Conservation (phyloP, 192 early-diverging fungal species). For the Coemansia sp. region DNA sequence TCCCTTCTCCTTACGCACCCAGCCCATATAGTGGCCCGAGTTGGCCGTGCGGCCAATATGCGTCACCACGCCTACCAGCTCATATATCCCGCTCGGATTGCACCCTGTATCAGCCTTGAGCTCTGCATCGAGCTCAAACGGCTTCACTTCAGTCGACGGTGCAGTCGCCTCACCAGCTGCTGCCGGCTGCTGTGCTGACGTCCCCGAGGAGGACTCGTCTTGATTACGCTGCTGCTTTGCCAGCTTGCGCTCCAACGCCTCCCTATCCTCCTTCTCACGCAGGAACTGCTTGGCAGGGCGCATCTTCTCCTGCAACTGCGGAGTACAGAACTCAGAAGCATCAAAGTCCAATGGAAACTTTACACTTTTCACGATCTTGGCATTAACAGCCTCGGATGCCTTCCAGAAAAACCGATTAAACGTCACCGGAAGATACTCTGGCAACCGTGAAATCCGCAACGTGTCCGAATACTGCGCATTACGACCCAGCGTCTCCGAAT, state of each 20-base stretch:
- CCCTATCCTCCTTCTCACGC: conserved; percentile 71
- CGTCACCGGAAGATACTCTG: conserved; percentile 83
- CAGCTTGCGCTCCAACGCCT: conserved; percentile 57
- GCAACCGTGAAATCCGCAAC: conserved; percentile 78
- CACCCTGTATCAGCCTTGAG: conserved; percentile 78
- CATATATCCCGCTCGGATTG: conserved; percentile 89
- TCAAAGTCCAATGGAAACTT: conserved; percentile 94
- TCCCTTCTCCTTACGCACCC: conserved; percentile 76
- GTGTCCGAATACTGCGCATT: conserved; percentile 77
- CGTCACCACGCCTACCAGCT: conserved; percentile 90
- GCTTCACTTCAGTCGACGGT: background rate
- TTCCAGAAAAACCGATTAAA: conserved; percentile 99
- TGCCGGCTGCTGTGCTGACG: no score
- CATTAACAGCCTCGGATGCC: conserved; percentile 67
- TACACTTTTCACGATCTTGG: conserved; percentile 95
- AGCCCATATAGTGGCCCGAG: conserved; percentile 94
- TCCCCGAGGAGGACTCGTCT: no score
- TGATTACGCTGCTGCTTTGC: no score
- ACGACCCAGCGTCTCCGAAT: conserved; percentile 75
- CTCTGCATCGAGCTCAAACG: conserved; percentile 62
- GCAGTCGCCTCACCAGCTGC: no score
- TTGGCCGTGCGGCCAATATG: conserved; percentile 93
- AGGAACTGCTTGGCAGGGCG: conserved; percentile 62
- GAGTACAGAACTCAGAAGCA: conserved; percentile 80
- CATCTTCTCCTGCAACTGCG: conserved; percentile 77